A percentile compares a stretch with the other conserved stretches of the same genome.
These are phyloP conservation scores for Epichloe glyceriae DNA, from an alignment of 2,329 filamentous ascomycete species.

Conservation along the genomic window DNA sequence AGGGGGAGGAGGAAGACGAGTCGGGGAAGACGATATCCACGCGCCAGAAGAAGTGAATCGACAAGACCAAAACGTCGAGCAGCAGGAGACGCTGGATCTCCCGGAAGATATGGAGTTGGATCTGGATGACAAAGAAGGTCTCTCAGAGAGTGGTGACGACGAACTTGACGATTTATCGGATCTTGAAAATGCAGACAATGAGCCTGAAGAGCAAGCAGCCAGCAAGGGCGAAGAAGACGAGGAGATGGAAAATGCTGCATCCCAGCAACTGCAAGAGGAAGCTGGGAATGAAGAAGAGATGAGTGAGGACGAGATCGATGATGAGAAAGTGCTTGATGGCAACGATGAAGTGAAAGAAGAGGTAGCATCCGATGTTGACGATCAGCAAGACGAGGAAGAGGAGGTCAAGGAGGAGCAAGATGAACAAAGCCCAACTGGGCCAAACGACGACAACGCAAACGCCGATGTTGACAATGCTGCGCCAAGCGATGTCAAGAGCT, in stretches of 20 bases:
- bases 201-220: constrained; percentile 21
- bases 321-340: constrained; percentile 29
- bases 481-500: constrained; percentile 49
- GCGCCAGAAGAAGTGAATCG: constrained; percentile 43
- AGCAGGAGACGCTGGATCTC: constrained; percentile 70
- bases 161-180: constrained; percentile 46
- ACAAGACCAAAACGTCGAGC: constrained; percentile 63
- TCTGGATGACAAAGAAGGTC: constrained; percentile 53
- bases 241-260: constrained; percentile 22
- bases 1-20: constrained; percentile 21
- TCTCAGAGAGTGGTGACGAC: constrained; percentile 44
- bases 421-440: constrained; percentile 19
- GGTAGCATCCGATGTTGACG: constrained; percentile 22
- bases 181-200: constrained; percentile 31
- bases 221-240: constrained; percentile 23
- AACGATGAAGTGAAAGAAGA: constrained; percentile 39
- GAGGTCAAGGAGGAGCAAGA: constrained; percentile 23
- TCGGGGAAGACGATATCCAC: constrained; percentile 38
- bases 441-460: constrained; percentile 33
- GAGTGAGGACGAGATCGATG: constrained; percentile 32
- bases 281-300: constrained; percentile 30
- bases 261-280: constrained; percentile 26
- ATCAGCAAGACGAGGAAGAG: constrained; percentile 3
- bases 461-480: constrained; percentile 49
- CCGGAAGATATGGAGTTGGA: constrained; percentile 83